Conservation (phyloP, 1,284 basidiomycete species). For the Exobasidium cylindrosporum region DNA sequence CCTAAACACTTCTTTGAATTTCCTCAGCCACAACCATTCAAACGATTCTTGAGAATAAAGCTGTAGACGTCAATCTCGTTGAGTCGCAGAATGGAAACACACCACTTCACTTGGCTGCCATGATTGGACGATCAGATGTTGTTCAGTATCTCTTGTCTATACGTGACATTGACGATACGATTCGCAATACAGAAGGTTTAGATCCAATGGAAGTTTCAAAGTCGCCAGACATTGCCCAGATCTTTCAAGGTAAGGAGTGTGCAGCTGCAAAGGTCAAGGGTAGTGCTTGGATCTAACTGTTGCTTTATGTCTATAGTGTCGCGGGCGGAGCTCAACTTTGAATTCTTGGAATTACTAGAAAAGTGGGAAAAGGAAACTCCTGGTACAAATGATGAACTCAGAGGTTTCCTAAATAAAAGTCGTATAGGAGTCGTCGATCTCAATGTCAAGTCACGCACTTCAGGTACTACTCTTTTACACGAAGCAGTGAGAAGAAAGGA, state of each 20-base stretch:
- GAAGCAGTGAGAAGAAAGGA: conserved; percentile 83
- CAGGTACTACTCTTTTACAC: conserved; percentile 75
- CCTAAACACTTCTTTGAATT: conserved; percentile 1
- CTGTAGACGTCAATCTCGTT: conserved; percentile 56
- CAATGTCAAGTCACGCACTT: conserved; percentile 26
- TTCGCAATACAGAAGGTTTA: conserved; percentile 69
- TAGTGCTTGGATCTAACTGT: too few relatives aligned
- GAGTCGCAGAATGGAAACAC: conserved; percentile 64
- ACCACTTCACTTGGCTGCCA: conserved; percentile 80
- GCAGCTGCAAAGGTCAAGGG: neutral
- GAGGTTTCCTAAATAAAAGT: conserved; percentile 33
- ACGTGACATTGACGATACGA: conserved; percentile 74
- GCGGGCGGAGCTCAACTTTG: conserved; percentile 71
- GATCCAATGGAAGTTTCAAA: conserved; percentile 72
- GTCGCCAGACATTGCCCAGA: conserved; percentile 64
- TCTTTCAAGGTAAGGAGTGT: conserved; percentile 67
- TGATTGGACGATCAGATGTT: conserved; percentile 74
- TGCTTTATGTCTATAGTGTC: conserved; percentile 63
- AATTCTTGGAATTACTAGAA: conserved; percentile 68
- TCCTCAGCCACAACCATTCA: conserved; percentile 64
- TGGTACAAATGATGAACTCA: conserved; percentile 67
- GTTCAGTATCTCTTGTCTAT: conserved; percentile 59
- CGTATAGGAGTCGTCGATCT: conserved; percentile 43
- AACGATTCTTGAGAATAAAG: conserved; percentile 69
- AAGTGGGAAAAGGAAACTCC: conserved; percentile 51